Evolutionary conservation across 108 stramenopile genomes (phyloP), one percentile per base, ranked within the genome.

Genomic region (Discostella stelligeroides): DNA sequence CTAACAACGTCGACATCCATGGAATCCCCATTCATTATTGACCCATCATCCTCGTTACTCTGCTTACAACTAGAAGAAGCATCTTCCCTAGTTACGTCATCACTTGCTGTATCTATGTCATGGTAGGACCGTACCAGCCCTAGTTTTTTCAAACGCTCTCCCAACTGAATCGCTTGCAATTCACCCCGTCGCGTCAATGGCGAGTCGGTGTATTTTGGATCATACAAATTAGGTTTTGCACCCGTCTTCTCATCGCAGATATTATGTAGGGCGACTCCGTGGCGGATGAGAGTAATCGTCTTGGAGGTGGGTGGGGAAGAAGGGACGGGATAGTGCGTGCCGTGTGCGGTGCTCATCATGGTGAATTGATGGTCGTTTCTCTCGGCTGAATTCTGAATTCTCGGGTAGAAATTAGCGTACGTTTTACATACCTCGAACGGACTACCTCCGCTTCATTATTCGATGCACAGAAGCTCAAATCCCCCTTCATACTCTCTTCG

Each of bases 251-350:
- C 58, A 68, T 89, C 83, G 47, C 49, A 60, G 7, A 88, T 65
- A 51, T 92, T 92, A 72, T 89, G 90, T 11, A 49, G 45, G 0
- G 90, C 90, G 49, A 87, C 86, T 9, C 90, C 88, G 55, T 92
- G 90, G 12, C 90, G 86, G 59, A 92, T 83, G 14, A 92, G 68
- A 50, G 84, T 87, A 37, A 91, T 63, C 7, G 89, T 88, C 64
- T 76, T 69, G 37, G 57, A 23, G 18, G 28, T 63, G 27, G 54
- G 37, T 20, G 45, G 17, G 38, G 30, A 41, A 23, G 4, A 2
- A 15, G n/a, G n/a, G n/a, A n/a, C n/a, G n/a, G n/a, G n/a, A n/a
- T n/a, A n/a, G n/a, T n/a, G n/a, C n/a, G n/a, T n/a, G n/a, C n/a
- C n/a, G n/a, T n/a, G n/a, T n/a, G n/a, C n/a, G n/a, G n/a, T n/a